Evolutionary conservation across 371 early-diverging fungal species (phyloP), one percentile per base, ranked within the genome.

Genomic region (Lichtheimia ramosa): DNA sequence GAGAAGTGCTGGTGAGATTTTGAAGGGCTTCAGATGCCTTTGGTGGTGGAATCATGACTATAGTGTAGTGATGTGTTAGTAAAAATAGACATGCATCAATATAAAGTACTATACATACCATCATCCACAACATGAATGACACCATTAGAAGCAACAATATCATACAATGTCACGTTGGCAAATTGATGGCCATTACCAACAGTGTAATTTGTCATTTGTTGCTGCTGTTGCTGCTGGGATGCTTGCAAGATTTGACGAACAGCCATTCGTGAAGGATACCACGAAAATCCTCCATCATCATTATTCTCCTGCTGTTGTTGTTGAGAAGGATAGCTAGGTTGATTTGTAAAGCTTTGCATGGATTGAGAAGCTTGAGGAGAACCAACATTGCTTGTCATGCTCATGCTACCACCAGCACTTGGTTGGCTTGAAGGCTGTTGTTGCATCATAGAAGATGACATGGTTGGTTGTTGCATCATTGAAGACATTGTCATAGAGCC

Each of bases 111-210:
- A 23, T 51, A 50, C 54, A 51, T 65, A 76, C 76, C 58, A 34
- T 67, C 61, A 48, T 76, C 69, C 54, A 76, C 67, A 16, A 76
- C 52, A 43, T 78, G 75, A 13, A 73, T 48, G 25, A 69, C 62
- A 23, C 79, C 79, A 56, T 78, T 78, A 12, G 68, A 65, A 13
- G 75, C 71, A 2, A 61, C 52, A 20, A 78, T 62, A 62, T 78
- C 73, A 14, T 57, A 28, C 7, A 53, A 16, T 1, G 63, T 55
- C 8, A 72, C 67, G 23, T 58, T 64, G 39, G 73, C 64, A 34
- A 53, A 51, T n/a, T 40, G 20, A 14, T 50, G n/a, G 14, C 75
- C 79, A 39, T 78, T 73, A 21, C 75, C 71, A 4, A 69, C 64
- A 14, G 55, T 56, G 39, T 60, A 59, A 42, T 28, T 51, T 1